Evolutionary conservation across 2,329 filamentous ascomycete species (phyloP), one percentile per base, ranked within the genome.

Genomic region (Dothidotthia symphoricarpi): DNA sequence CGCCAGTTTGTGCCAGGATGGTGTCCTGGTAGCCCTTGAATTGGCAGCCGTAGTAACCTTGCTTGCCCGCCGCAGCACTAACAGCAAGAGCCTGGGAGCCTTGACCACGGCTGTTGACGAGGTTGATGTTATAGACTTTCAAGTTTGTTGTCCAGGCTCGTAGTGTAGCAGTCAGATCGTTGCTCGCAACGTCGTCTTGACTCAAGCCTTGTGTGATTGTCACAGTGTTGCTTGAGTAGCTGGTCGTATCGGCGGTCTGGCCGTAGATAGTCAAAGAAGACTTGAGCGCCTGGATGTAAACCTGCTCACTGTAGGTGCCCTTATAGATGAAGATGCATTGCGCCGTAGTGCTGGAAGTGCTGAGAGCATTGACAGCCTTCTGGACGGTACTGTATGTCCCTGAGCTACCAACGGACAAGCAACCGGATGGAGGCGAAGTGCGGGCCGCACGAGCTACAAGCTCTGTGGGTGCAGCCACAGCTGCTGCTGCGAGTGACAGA

Each of bases 261-360:
- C 82, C 82, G 52, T 79, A 79, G 42, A 81, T 73, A 31, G 72
- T 76, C 27, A 82, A 66, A 27, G 71, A 62, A 1, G 74, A 75
- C 9, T 63, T 66, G 31, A 75, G 70, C 1, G 61, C 46, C 3
- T 71, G 62, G 28, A 83, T 69, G 49, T 73, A 74, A 27, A 82
- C 77, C 55, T 82, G 80, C 57, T 83, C 80, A 3, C 64, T 67
- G 70, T 84, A 83, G 24, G 76, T 80, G 7, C 80, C 80, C 16
- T 73, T 61, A 51, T 77, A 59, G 61, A 85, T 77, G 67, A 84
- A 85, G 64, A 85, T 80, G 54, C 74, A 77, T 41, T 81, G 77
- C 1, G 69, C 69, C 1, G 63, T 48, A 2, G 73, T 71, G 6
- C 72, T 70, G 1, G 69, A 67, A 0, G 72, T 75, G n/a, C 74